Base-by-base conservation (phyloP, 345 rosid genomes). In the Acer negundo region DNA sequence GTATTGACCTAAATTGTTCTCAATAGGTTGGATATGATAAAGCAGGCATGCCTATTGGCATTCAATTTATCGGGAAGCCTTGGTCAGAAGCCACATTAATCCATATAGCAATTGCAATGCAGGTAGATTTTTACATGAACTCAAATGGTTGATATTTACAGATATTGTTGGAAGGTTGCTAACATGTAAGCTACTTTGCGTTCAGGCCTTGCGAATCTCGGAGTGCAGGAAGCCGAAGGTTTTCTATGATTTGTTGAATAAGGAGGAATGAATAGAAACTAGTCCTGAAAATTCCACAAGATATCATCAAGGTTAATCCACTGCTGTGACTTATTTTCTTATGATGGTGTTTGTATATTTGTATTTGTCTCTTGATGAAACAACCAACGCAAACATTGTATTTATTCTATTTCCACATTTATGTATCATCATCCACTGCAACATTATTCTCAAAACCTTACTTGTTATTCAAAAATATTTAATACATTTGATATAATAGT, bases 1-100 rank as follows among this genome's bases (percentile, higher is more conserved):
- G 0, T 56, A 3, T 31, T 77, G 44, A 55, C 31, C 56, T 19
- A 56, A 62, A 10, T 7, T 56, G 28, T 44, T 10, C 9, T n/a
- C 24, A 7, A 65, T 51, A 92, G 97, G 89, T 92, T 61, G 94
- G 97, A 82, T 92, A 90, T 80, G 97, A 92, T 77, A 77, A 77
- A 46, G 80, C 65, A 31, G 91, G 92, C 4, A 70, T 92, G 84
- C 97, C 97, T 4, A 87, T 90, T 42, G 93, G 97, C 35, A 88
- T 92, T 47, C 97, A 92, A 61, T 89, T 92, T 62, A 90, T 89
- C 2, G 97, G 97, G 75, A 89, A 75, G 82, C 97, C 97, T 40
- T 92, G 97, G 97, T 90, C 92, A 26, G 97, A 92, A 56, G 56
- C 94, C 16, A 90, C 90, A 12, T 65, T 92, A 61, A 78, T 92